Evolutionary conservation across 352 stramenopile species (phyloP), one percentile per base, ranked within the genome.

Genomic region (Phytopythium vexans): DNA sequence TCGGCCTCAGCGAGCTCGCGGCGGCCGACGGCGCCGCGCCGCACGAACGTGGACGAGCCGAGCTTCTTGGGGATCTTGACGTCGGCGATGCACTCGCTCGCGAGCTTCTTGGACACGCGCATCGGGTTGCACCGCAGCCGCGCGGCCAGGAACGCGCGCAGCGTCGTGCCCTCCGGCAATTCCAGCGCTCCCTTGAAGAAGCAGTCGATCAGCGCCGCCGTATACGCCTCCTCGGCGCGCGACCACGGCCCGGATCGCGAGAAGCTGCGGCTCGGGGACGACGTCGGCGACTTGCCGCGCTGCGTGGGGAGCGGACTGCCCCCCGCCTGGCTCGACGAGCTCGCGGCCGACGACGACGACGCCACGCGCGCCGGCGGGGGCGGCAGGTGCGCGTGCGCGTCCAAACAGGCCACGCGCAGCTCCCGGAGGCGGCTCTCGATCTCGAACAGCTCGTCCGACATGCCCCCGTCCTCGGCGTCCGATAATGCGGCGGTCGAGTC

Each of bases 101-200:
- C 77, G 10, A 91, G 78, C 56, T 90, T 90, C 60, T 90, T 90
- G 9, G 77, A 89, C 33, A 89, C 76, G 14, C 80, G 72, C 77
- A 88, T 90, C 12, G 80, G 80, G 43, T 88, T 90, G 58, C 80
- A 90, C 43, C 73, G 72, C 49, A 90, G 65, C 4, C 77, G 70
- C 5, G 72, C 66, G 15, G 80, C 75, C 16, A 90, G 56, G 54
- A 86, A 86, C 38, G 73, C 72, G 43, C 80, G 71, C 41, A 90
- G 67, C 21, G 77, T 90, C 41, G 77, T 88, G 50, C 80, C 77
- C 51, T 88, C 72, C 0, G 68, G 48, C 45, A 88, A 66, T 47
- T 83, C 65, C 32, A 90, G 64, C 36, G 75, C 54, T 16, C 80
- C 80, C 16, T 84, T 82, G 58, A 88, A 86, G 54, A 89, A 88